Conservation (phyloP, 2,329 filamentous ascomycete genomes). For the Macrophomina phaseolina region DNA sequence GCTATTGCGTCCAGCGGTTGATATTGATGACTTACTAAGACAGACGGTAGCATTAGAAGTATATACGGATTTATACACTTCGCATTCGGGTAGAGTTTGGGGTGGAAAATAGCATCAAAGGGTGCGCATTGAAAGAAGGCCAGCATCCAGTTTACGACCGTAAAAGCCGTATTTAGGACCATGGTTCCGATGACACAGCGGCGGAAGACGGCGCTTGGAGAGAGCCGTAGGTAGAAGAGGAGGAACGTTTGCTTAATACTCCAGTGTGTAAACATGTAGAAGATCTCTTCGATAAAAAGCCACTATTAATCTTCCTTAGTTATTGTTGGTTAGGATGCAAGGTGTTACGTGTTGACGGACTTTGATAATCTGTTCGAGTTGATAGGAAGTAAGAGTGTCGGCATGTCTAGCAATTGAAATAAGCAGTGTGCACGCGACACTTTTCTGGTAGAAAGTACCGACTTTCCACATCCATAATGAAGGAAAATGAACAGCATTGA, state of each 20-base stretch:
- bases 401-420: too few relatives aligned
- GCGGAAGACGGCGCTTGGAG: slow-evolving; percentile 35
- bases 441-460: too few relatives aligned
- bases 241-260: slow-evolving; percentile 43
- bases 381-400: too few relatives aligned
- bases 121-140: slow-evolving; percentile 41
- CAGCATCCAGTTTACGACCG: slow-evolving; percentile 38
- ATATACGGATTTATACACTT: slow-evolving; percentile 37
- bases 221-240: slow-evolving; percentile 42
- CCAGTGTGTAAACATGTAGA: slow-evolving; percentile 41
- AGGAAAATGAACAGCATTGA: too few relatives aligned
- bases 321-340: too few relatives aligned
- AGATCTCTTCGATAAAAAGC: slow-evolving; percentile 42
- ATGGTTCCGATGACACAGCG: slow-evolving; percentile 36
- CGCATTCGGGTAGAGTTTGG: slow-evolving; percentile 34
- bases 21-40: slow-evolving; percentile 30
- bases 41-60: slow-evolving; percentile 35
- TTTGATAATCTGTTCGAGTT: too few relatives aligned
- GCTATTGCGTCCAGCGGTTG: not conserved
- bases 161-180: slow-evolving; percentile 35
- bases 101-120: slow-evolving; percentile 38
- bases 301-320: slow-evolving; percentile 25
- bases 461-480: too few relatives aligned
- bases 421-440: too few relatives aligned
- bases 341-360: too few relatives aligned